Conservation (phyloP, 1,284 basidiomycete genomes). For the Mycena citricolor region DNA sequence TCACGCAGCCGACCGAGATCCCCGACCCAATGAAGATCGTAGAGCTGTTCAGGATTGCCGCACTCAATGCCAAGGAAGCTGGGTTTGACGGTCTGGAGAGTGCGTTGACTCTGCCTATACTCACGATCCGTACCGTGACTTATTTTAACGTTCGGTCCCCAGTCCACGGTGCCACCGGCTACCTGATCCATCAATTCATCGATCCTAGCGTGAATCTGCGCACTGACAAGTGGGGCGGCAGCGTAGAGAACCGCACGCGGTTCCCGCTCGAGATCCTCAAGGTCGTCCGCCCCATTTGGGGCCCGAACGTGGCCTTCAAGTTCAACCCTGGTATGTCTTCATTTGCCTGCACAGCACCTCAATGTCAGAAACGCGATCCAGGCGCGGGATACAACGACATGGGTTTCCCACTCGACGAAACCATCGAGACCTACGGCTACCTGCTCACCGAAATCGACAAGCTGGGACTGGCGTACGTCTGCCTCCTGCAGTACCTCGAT, state of each 20-base stretch:
- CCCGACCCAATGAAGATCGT: constrained; percentile 27
- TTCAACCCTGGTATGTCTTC: constrained; percentile 38
- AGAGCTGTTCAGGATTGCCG: constrained; percentile 30
- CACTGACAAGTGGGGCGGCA: constrained; percentile 50
- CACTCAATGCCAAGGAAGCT: constrained; percentile 13
- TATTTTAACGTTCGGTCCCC: not conserved
- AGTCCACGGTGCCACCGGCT: constrained; percentile 39
- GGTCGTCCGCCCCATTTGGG: constrained; percentile 36
- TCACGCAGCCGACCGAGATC: constrained; percentile 15
- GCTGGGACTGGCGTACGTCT: constrained; percentile 25
- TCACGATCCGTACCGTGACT: not conserved
- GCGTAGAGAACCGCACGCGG: constrained; percentile 42
- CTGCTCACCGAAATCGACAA: constrained; percentile 26
- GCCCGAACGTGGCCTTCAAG: constrained; percentile 43
- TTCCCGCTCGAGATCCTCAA: constrained; percentile 45
- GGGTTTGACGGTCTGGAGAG: constrained; percentile 25
- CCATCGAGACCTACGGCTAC: constrained; percentile 26
- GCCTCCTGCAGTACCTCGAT: constrained; percentile 17
- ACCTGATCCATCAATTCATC: constrained; percentile 50
- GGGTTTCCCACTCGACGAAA: constrained; percentile 31
- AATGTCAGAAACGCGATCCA: too few relatives aligned
- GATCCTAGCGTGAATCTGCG: constrained; percentile 44
- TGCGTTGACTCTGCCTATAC: constrained; percentile 27
- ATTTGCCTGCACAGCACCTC: too few relatives aligned
- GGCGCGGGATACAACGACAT: constrained; percentile 37